These are phyloP conservation scores for Corylus americana DNA, from an alignment of 306 rosid species.

Conservation along the genomic window DNA sequence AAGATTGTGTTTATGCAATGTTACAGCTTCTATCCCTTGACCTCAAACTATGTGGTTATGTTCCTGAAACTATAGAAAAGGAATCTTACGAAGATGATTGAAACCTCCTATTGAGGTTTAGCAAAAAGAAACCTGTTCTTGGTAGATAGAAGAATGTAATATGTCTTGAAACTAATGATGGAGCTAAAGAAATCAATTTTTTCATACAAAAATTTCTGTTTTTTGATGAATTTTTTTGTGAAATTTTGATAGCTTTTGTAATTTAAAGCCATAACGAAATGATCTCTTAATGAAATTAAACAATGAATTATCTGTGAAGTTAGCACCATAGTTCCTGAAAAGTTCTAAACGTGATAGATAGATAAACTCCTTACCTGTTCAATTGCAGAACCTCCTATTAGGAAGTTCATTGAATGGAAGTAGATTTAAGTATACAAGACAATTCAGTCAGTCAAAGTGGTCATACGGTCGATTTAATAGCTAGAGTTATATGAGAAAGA, in stretches of 20 bases:
- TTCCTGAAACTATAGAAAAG: slow-evolving; percentile 40
- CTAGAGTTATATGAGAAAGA: too few relatives aligned
- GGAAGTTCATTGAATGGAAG: too few relatives aligned
- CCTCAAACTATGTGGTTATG: slow-evolving; percentile 60
- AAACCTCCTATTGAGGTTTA: slow-evolving; percentile 3
- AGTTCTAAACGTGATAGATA: too few relatives aligned
- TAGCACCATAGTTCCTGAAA: too few relatives aligned
- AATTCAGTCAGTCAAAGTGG: too few relatives aligned
- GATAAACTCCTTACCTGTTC: too few relatives aligned
- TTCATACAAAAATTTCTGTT: neutral
- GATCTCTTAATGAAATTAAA: too few relatives aligned
- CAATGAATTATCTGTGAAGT: too few relatives aligned
- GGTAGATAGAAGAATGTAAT: neutral
- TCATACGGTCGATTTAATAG: too few relatives aligned
- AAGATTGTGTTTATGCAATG: slow-evolving; percentile 37
- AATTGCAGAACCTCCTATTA: too few relatives aligned
- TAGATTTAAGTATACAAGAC: too few relatives aligned
- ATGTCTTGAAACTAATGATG: neutral
- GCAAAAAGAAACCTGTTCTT: neutral
- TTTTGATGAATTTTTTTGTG: neutral
- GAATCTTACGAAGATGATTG: slow-evolving; percentile 42
- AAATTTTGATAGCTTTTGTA: neutral
- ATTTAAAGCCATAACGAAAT: neutral
- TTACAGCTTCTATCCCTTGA: slow-evolving; percentile 66
- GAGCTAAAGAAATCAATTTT: neutral